Base-by-base conservation (phyloP, 805 yeast genomes). In the Ogataea neopini region DNA sequence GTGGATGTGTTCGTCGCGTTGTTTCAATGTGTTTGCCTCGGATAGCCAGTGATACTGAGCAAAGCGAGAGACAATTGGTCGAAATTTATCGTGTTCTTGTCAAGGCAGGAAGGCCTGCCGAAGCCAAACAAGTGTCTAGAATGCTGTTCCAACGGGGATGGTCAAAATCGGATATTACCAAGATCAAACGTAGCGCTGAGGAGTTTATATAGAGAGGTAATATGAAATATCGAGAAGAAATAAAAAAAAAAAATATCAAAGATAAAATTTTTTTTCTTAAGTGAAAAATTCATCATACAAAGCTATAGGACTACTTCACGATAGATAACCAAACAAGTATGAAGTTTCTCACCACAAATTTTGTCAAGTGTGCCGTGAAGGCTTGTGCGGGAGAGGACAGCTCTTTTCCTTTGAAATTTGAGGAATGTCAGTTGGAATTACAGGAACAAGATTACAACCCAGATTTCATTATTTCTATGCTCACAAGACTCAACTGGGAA, bases 331-430 rank as follows among this genome's bases (percentile, higher is more conserved):
- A 20, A 7, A n/a, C 13, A 5, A 37, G 25, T 3, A 92, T 92
- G 99, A 92, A 94, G 71, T 82, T 92, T 60, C 72, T 94, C 22
- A 92, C 99, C n/a, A 88, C 97, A 10, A 94, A 94, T 68, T 94
- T 94, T 68, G 96, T 94, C 52, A 89, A 86, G 64, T 94, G 99
- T 69, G 90, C 98, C 0, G 86, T 89, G 51, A 84, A 85, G 61
- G 60, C 82, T 1, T 94, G 99, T 63, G 89, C 84, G 38, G 70
- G 81, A 11, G 77, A 92, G 5, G 77, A 79, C 11, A 80, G 81
- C 5, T 81, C 95, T 15, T 94, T 90, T 63, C 99, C 99, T 2
- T 75, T 94, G 47, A 74, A 75, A 50, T 92, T 77, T 63, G 66
- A 75, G 47, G 77, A 80, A 18, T 85, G 94, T 58, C 78, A 84